Evolutionary conservation across 2,329 filamentous ascomycete species (phyloP), one percentile per base, ranked within the genome.

Genomic region (Penicillium sp.): DNA sequence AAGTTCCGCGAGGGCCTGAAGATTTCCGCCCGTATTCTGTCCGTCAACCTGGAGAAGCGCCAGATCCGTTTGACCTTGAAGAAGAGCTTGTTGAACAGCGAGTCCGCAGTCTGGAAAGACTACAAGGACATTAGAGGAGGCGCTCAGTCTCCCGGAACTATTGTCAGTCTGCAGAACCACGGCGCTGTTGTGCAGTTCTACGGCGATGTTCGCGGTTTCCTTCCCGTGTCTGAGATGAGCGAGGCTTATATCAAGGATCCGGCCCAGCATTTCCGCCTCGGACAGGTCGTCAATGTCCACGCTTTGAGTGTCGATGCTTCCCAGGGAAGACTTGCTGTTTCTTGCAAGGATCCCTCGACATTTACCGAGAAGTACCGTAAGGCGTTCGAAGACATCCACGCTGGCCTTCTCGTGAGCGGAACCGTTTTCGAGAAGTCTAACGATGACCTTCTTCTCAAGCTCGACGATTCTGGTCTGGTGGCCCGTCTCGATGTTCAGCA

Each of bases 151-250:
- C 89, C 89, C 7, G 94, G 93, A 51, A 97, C 91, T 0, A 88
- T 99, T 58, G 82, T 96, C 60, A 95, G 89, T 58, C 79, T 99
- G 9, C 79, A 91, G 50, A 75, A 83, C 3, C 84, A 85, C 46
- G 94, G 94, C 52, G 94, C 94, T 9, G 84, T 93, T 15, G 88
- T 99, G 46, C 91, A 96, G 68, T 99, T 97, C 73, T 99, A 95
- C 65, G 91, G 91, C 15, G 75, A 80, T 7, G 79, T 99, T 17
- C 84, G 85, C 59, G 95, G 89, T 7, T 99, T 95, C 76, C 80
- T 99, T 48, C 94, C 94, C 2, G 87, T 96, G 0, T 90, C 90
- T 1, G 93, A 99, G 73, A 99, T 99, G 94, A 97, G 94, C 69
- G 94, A 99, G 70, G 91, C 92, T 9, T 97, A 88, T 67, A 97